Percentiles rank a stretch among this genome's conserved stretches.
Conservation (phyloP, 306 rosid species). For the Cercis canadensis region DNA sequence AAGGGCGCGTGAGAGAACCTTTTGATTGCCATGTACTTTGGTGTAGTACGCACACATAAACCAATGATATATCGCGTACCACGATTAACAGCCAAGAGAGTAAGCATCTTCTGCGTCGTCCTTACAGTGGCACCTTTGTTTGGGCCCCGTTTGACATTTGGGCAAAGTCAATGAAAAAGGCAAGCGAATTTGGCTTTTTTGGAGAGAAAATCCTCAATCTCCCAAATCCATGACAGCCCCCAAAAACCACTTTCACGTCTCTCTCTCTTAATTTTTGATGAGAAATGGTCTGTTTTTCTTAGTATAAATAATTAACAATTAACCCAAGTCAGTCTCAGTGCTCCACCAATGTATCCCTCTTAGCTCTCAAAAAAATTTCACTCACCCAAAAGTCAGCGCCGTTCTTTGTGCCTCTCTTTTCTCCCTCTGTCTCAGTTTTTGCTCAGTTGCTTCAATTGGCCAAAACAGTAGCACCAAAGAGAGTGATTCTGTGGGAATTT, state of each 20-base stretch:
- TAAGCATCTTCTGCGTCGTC: conserved; percentile 25
- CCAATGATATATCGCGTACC: conserved; percentile 20
- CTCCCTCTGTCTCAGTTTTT: conserved; percentile 29
- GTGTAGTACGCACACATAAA: not conserved
- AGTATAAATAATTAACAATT: conserved; percentile 57
- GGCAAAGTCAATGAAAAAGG: conserved; percentile 52
- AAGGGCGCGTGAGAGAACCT: too few species aligned
- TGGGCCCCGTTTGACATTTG: conserved; percentile 44
- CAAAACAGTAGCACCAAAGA: not conserved
- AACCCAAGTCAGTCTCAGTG: conserved; percentile 43
- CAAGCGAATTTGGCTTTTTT: conserved; percentile 27
- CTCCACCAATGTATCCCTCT: conserved; percentile 46
- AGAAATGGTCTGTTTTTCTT: not conserved
- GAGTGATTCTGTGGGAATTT: conserved; percentile 11
- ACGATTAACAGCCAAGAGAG: not conserved
- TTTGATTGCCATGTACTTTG: not conserved
- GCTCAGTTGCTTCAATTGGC: conserved; percentile 16
- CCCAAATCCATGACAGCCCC: conserved; percentile 38
- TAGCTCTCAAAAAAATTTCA: conserved; percentile 16
- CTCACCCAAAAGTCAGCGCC: conserved; percentile 64
- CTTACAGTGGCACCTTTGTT: conserved; percentile 20
- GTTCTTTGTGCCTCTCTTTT: conserved; percentile 42
- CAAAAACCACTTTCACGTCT: conserved; percentile 4
- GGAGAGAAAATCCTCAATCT: conserved; percentile 16
- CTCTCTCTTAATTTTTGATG: not conserved